Conservation (phyloP, 495 filamentous ascomycete genomes). For the Aspergillus hancockii region DNA sequence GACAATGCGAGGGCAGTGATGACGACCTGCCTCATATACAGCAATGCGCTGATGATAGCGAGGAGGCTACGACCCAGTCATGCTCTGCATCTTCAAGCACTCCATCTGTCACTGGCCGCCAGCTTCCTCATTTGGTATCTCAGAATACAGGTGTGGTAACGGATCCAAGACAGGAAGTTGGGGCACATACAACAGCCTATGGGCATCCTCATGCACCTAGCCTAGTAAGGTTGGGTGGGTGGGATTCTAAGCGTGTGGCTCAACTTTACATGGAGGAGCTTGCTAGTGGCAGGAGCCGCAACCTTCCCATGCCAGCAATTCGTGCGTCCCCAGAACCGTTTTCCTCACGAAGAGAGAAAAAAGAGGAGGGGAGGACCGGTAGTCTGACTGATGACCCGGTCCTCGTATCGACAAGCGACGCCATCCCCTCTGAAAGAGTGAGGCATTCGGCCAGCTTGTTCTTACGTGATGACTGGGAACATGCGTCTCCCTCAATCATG, state of each 20-base stretch:
- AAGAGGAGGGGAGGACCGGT: constrained; percentile 22
- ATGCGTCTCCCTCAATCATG: constrained; percentile 57
- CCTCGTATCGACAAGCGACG: constrained; percentile 32
- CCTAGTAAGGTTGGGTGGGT: constrained; percentile 50
- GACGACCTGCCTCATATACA: constrained; percentile 31
- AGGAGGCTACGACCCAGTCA: constrained; percentile 31
- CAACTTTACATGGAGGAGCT: constrained; percentile 56
- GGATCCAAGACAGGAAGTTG: constrained; percentile 10
- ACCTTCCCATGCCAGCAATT: constrained; percentile 21
- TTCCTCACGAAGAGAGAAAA: constrained; percentile 10
- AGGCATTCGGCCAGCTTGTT: constrained; percentile 46
- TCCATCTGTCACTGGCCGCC: constrained; percentile 29
- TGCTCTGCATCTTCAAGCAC: constrained; percentile 38
- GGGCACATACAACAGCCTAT: constrained; percentile 12
- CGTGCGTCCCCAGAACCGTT: constrained; percentile 24
- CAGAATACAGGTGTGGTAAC: constrained; percentile 21
- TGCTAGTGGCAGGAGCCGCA: constrained; percentile 36
- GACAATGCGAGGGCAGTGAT: constrained; percentile 36
- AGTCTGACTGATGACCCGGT: constrained; percentile 42
- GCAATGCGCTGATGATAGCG: constrained; percentile 25
- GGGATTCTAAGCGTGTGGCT: constrained; percentile 54
- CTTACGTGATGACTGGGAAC: constrained; percentile 52
- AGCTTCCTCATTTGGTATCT: constrained; percentile 17
- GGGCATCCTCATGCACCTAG: constrained; percentile 37
- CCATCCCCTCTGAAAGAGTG: constrained; percentile 20